Evolutionary conservation across 768 basidiomycete genomes (phyloP).

Genomic region (Mycena vulgaris): DNA sequence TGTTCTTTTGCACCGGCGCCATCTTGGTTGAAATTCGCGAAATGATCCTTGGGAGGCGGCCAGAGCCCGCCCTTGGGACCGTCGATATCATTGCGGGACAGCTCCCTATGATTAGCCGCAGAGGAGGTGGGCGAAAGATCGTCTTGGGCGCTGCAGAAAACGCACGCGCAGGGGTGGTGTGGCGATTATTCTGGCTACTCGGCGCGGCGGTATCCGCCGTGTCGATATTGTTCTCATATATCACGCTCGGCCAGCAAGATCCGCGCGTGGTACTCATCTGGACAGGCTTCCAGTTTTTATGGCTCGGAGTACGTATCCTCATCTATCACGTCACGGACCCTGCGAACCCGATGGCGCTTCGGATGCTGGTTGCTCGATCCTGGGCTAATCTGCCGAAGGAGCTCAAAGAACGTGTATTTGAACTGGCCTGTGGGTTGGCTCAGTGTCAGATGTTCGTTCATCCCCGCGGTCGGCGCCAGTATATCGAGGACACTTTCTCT

Average conservation of each 20-base stretch:
- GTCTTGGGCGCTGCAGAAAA: not conserved
- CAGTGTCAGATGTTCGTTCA: not conserved
- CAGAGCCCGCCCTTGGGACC: not conserved
- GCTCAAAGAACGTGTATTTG: not conserved
- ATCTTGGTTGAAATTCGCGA: not conserved
- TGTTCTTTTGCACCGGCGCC: not conserved
- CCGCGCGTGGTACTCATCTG: constrained; percentile 33
- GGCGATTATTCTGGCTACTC: not conserved
- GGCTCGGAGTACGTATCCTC: constrained; percentile 41
- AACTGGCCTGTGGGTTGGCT: not conserved
- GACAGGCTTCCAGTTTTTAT: constrained; percentile 43
- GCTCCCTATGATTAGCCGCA: not conserved
- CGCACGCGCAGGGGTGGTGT: not conserved
- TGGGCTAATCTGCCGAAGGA: not conserved
- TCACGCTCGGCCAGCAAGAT: not conserved
- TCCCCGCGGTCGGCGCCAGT: not conserved
- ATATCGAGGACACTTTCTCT: not conserved
- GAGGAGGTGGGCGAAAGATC: not conserved
- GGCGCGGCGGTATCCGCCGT: not conserved
- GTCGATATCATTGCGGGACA: not conserved
- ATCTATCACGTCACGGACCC: constrained; percentile 40
- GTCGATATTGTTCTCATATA: not conserved
- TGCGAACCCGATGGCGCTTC: constrained; percentile 8
- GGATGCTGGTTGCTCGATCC: not conserved
- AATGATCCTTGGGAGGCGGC: not conserved